Evolutionary conservation across 2,329 filamentous ascomycete genomes (phyloP).

Genomic region (Aspergillus sp.): DNA sequence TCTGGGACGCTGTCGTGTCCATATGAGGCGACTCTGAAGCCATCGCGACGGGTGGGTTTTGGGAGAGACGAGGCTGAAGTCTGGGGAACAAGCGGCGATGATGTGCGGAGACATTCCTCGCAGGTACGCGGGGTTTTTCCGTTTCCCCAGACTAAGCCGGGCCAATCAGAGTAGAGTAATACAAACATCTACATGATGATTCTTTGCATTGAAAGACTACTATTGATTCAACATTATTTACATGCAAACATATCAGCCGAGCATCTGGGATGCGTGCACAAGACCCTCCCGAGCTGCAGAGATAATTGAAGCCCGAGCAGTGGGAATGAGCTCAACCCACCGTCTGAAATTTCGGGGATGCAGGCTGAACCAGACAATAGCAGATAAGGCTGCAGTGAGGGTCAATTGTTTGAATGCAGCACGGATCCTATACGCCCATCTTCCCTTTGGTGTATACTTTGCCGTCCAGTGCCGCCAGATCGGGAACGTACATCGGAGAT

Average conservation of each 20-base stretch:
- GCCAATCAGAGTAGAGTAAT: constrained; percentile 10
- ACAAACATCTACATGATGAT: neutral
- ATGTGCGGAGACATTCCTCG: constrained; percentile 33
- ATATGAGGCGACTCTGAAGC: constrained; percentile 28
- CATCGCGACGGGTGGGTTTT: constrained; percentile 15
- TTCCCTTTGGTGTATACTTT: constrained; percentile 44
- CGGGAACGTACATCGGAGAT: constrained; percentile 46
- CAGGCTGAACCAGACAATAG: constrained; percentile 7
- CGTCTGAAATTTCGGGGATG: constrained; percentile 2
- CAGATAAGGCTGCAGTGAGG: constrained; percentile 13
- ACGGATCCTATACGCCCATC: constrained; percentile 22
- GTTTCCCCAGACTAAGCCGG: constrained; percentile 26
- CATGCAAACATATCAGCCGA: neutral
- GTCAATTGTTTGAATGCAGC: constrained; percentile 13
- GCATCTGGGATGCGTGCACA: neutral
- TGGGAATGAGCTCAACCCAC: constrained; percentile 6
- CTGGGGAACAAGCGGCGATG: constrained; percentile 10
- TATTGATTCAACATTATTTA: too few relatives aligned
- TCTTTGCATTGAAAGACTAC: neutral
- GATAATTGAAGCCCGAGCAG: constrained; percentile 9
- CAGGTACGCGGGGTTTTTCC: constrained; percentile 21
- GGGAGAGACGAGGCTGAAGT: constrained; percentile 3
- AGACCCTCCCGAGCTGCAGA: constrained; percentile 2
- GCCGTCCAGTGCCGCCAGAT: constrained; percentile 50
- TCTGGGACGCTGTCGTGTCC: constrained; percentile 19